Percentiles rank a stretch among this genome's conserved stretches.
phyloP scores from a whole-genome alignment of 768 basidiomycete genomes.

The Tylopilus rubrobrunneus region DNA sequence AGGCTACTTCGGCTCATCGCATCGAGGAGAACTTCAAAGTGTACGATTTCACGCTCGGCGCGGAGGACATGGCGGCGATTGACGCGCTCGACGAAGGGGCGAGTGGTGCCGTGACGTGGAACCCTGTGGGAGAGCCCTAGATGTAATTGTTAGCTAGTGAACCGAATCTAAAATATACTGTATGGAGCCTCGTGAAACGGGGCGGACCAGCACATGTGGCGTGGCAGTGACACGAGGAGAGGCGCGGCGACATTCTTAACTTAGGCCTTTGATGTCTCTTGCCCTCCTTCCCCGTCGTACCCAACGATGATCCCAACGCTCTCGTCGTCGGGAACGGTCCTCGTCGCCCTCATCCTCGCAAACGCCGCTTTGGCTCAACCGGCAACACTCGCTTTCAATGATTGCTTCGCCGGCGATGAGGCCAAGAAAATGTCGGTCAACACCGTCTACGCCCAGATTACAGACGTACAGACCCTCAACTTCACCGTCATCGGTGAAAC shows the following conservation, averaged over 20 bases:
- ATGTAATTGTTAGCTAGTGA: neutral
- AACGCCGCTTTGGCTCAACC: slow-evolving; percentile 46
- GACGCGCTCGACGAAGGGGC: slow-evolving; percentile 68
- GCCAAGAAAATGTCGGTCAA: slow-evolving; percentile 61
- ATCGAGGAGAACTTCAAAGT: slow-evolving; percentile 71
- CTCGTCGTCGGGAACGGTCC: slow-evolving; percentile 4
- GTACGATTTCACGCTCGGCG: slow-evolving; percentile 66
- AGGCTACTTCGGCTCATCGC: slow-evolving; percentile 61
- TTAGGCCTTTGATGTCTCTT: slow-evolving; percentile 18
- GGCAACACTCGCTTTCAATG: slow-evolving; percentile 56
- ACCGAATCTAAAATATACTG: too few species aligned
- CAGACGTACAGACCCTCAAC: slow-evolving; percentile 51
- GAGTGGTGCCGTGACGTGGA: slow-evolving; percentile 75
- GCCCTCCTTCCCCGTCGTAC: slow-evolving; percentile 11
- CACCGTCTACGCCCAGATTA: slow-evolving; percentile 70
- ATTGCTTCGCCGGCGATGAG: slow-evolving; percentile 60
- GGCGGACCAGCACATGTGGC: neutral
- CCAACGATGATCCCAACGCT: slow-evolving; percentile 21
- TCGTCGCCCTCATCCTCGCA: slow-evolving; percentile 20
- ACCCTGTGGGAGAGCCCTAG: slow-evolving; percentile 53
- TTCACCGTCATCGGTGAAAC: slow-evolving; percentile 69
- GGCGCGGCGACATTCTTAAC: neutral
- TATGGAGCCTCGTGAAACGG: neutral
- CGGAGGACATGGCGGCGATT: slow-evolving; percentile 59
- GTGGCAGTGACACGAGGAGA: slow-evolving; percentile 1